Evolutionary conservation across 1,284 basidiomycete species (phyloP).

Genomic region (Cutaneotrichosporon mucoides): DNA sequence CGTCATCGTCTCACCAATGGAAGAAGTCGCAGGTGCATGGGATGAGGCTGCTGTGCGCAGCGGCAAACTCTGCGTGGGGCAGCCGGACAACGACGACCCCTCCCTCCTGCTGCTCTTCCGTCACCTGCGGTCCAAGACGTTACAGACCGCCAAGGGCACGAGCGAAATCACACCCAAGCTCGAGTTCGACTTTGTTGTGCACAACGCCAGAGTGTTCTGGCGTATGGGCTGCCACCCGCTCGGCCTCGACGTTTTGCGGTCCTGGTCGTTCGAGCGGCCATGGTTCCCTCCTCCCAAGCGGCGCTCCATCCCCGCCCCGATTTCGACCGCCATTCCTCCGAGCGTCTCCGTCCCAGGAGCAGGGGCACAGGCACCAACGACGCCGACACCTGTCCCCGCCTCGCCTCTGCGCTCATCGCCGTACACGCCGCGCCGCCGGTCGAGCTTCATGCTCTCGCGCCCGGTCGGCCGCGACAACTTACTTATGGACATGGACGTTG

Average conservation of each 20-base stretch:
- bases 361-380: too few species aligned
- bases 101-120: conserved; percentile 82
- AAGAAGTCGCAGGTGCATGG: conserved; percentile 32
- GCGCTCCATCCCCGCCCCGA: too few species aligned
- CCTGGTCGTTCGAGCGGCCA: conserved; percentile 86
- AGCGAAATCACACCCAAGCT: conserved; percentile 78
- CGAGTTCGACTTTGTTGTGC: conserved; percentile 90
- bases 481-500: conserved; percentile 79
- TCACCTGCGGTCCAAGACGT: conserved; percentile 79
- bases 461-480: conserved; percentile 63
- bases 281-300: conserved; percentile 33
- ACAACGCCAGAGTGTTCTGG: conserved; percentile 84
- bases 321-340: too few species aligned
- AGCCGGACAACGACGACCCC: conserved; percentile 86
- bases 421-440: conserved; percentile 30
- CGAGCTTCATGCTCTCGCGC: conserved; percentile 57
- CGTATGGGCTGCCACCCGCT: conserved; percentile 90
- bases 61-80: conserved; percentile 59
- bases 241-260: conserved; percentile 76
- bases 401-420: conserved; percentile 2
- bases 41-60: conserved; percentile 3
- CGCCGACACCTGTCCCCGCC: too few species aligned
- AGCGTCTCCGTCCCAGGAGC: too few species aligned
- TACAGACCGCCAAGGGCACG: conserved; percentile 86
- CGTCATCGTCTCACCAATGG: conserved; percentile 44